Evolutionary conservation across 306 rosid genomes (phyloP).

Genomic region (Cucumis cinereus): DNA sequence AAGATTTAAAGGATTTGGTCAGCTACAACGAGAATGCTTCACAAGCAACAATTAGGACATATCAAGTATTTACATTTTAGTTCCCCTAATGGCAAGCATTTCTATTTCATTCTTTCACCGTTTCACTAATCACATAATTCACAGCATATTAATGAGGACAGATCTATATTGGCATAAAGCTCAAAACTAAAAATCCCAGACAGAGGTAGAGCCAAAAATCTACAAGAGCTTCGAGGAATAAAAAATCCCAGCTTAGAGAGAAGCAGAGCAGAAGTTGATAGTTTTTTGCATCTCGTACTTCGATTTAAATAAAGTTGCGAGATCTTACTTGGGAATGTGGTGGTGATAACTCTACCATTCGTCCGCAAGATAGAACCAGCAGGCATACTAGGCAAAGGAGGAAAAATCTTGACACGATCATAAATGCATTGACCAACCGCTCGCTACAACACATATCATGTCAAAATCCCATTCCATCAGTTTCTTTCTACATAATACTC

Average conservation of each 20-base stretch:
- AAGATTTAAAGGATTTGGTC: background rate
- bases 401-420: constrained; percentile 34
- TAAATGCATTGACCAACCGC: constrained; percentile 73
- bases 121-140: background rate
- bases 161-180: background rate
- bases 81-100: background rate
- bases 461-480: background rate
- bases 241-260: background rate
- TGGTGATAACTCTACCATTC: constrained; percentile 32
- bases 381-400: constrained; percentile 33
- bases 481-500: background rate
- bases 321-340: constrained; percentile 27
- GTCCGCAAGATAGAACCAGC: constrained; percentile 27
- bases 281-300: background rate
- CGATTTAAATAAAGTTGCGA: background rate
- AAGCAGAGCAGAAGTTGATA: background rate
- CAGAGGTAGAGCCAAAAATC: background rate
- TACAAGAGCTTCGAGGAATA: background rate
- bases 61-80: background rate
- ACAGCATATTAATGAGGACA: background rate
- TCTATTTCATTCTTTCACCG: too few species aligned
- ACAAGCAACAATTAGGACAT: background rate
- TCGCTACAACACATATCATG: constrained; percentile 29
- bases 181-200: background rate
- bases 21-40: background rate